Conservation (phyloP, 805 yeast species). For the Candida corydali region DNA sequence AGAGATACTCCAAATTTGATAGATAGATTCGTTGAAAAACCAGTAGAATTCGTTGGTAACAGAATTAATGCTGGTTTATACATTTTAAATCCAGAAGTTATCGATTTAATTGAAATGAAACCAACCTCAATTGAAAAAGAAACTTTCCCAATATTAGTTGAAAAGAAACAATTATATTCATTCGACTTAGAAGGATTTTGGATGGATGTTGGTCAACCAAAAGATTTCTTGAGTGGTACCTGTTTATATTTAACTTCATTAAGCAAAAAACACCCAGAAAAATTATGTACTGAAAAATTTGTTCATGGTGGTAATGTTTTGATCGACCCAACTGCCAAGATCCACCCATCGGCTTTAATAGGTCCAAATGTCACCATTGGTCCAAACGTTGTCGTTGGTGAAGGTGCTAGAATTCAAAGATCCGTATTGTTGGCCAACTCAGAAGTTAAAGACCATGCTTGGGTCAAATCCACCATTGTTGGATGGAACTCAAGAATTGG, state of each 20-base stretch:
- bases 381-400: conserved; percentile 93
- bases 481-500: conserved; percentile 99
- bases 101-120: conserved; percentile 93
- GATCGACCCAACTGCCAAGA: conserved; percentile 92
- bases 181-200: conserved; percentile 99
- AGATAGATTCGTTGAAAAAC: conserved; percentile 98
- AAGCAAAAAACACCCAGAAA: conserved; percentile 71
- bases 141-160: conserved; percentile 96
- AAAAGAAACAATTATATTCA: conserved; percentile 82
- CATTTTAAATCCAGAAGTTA: conserved; percentile 95
- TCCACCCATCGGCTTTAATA: conserved; percentile 87
- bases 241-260: conserved; percentile 84
- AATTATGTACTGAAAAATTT: conserved; percentile 63
- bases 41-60: conserved; percentile 98
- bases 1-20: conserved; percentile 91
- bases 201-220: conserved; percentile 99
- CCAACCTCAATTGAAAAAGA: conserved; percentile 99
- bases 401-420: conserved; percentile 97
- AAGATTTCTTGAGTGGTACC: conserved; percentile 97
- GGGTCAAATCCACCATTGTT: conserved; percentile 95
- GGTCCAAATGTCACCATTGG: conserved; percentile 99
- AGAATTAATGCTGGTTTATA: conserved; percentile 99
- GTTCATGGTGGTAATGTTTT: conserved; percentile 90
- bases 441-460: conserved; percentile 92
- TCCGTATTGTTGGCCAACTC: conserved; percentile 91